Conservation (phyloP, 1,284 basidiomycete species). For the Sanguinoderma infundibulare region DNA sequence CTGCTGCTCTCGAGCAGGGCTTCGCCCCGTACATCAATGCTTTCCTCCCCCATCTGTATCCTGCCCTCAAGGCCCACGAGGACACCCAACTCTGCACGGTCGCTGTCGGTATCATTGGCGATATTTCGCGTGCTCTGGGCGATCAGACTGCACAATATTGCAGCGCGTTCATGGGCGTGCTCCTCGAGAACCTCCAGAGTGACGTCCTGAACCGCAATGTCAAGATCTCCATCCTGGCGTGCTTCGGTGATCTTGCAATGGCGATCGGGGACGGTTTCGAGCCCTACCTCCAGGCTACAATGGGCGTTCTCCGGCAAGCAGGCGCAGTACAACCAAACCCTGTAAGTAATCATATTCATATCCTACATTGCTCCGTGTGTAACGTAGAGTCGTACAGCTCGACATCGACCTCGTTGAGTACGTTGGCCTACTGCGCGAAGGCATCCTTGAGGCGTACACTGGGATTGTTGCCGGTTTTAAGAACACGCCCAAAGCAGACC, state of each 20-base stretch:
- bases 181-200: constrained; percentile 92
- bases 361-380: background rate
- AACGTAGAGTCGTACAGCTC: constrained; percentile 47
- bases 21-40: constrained; percentile 92
- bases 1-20: constrained; percentile 81
- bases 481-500: constrained; percentile 70
- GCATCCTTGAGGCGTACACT: constrained; percentile 96
- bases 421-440: constrained; percentile 88
- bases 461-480: constrained; percentile 93
- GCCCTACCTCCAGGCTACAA: constrained; percentile 89
- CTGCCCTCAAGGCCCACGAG: constrained; percentile 91
- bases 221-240: constrained; percentile 94
- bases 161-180: constrained; percentile 86
- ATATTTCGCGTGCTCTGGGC: constrained; percentile 92
- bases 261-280: constrained; percentile 89
- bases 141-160: constrained; percentile 86
- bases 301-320: constrained; percentile 92
- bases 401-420: constrained; percentile 95
- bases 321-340: constrained; percentile 86
- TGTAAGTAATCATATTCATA: constrained; percentile 48
- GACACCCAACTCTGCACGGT: constrained; percentile 96
- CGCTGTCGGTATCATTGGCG: constrained; percentile 94
- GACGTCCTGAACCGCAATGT: constrained; percentile 92
- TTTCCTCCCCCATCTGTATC: constrained; percentile 90
- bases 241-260: constrained; percentile 97